Evolutionary conservation across 2,329 filamentous ascomycete species (phyloP).

Genomic region (Graphilbum fragrans): DNA sequence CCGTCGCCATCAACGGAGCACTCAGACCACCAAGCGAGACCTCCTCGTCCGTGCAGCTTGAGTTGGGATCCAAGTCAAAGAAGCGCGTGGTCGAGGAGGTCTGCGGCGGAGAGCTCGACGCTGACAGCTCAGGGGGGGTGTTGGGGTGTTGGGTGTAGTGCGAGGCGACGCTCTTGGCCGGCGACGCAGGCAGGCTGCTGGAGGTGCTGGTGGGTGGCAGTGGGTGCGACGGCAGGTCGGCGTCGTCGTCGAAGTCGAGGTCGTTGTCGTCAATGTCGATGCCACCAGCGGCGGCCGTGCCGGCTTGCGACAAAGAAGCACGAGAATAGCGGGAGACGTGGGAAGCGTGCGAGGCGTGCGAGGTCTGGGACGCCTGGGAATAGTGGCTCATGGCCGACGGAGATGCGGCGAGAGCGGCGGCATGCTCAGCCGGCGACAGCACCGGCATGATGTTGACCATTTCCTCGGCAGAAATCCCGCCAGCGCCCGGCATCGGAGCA

Average conservation of each 20-base stretch:
- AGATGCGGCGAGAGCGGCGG: constrained; percentile 20
- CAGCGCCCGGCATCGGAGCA: constrained; percentile 23
- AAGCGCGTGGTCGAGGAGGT: constrained; percentile 21
- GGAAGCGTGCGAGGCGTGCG: constrained; percentile 7
- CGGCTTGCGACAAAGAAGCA: not conserved
- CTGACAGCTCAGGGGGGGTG: constrained; percentile 48
- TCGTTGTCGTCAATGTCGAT: constrained; percentile 7
- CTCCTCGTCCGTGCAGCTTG: constrained; percentile 17
- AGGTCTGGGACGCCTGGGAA: constrained; percentile 35
- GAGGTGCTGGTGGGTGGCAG: not conserved
- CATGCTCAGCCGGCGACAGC: constrained; percentile 14
- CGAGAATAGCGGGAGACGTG: constrained; percentile 10
- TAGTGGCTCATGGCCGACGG: constrained; percentile 33
- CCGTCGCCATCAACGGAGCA: constrained; percentile 17
- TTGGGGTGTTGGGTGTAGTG: constrained; percentile 29
- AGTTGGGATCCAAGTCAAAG: constrained; percentile 32
- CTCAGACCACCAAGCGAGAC: constrained; percentile 13
- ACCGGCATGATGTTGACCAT: constrained; percentile 15
- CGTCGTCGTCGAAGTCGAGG: constrained; percentile 4
- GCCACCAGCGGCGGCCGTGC: not conserved
- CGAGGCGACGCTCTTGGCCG: constrained; percentile 37
- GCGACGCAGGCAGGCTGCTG: constrained; percentile 24
- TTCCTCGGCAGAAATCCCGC: constrained; percentile 5
- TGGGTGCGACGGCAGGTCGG: constrained; percentile 10
- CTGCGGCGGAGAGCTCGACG: constrained; percentile 44